phyloP scores from a whole-genome alignment of 2,329 filamentous ascomycete species.

The Penicillium sclerotigenum region DNA sequence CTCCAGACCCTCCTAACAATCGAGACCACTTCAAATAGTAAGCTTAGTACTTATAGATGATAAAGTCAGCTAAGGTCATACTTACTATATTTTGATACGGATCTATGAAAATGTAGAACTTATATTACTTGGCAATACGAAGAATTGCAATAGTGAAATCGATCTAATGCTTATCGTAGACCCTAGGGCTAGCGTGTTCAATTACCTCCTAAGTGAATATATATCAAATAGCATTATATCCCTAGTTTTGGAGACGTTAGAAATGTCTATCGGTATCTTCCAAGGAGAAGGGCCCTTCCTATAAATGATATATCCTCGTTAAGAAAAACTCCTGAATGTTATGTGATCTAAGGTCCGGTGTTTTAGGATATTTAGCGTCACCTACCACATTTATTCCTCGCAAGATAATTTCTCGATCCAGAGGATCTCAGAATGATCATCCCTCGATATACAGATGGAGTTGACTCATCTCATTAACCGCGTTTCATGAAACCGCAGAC shows the following conservation, averaged over 20 bases:
- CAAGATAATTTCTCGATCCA: conserved; percentile 80
- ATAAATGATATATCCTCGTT: conserved; percentile 92
- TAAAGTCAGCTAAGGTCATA: conserved; percentile 18
- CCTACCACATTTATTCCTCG: conserved; percentile 92
- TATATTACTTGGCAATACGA: conserved; percentile 79
- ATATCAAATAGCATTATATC: conserved; percentile 95
- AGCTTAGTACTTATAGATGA: conserved; percentile 13
- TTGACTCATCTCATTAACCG: neutral
- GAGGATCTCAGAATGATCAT: conserved; percentile 73
- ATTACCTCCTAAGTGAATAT: conserved; percentile 98
- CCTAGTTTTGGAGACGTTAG: conserved; percentile 76
- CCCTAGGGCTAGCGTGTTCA: conserved; percentile 83
- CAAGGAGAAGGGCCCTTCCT: conserved; percentile 72
- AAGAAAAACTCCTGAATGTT: conserved; percentile 74
- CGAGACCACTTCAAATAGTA: conserved; percentile 70
- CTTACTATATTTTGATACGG: conserved; percentile 93
- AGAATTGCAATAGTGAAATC: conserved; percentile 83
- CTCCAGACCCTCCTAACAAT: conserved; percentile 89
- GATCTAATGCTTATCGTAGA: conserved; percentile 92
- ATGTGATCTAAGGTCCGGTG: conserved; percentile 78
- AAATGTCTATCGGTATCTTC: conserved; percentile 85
- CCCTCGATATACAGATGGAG: conserved; percentile 81
- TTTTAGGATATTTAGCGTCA: conserved; percentile 83
- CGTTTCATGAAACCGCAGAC: neutral
- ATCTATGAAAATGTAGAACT: conserved; percentile 97